Evolutionary conservation across 495 filamentous ascomycete genomes (phyloP).

Genomic region (Evernia prunastri): DNA sequence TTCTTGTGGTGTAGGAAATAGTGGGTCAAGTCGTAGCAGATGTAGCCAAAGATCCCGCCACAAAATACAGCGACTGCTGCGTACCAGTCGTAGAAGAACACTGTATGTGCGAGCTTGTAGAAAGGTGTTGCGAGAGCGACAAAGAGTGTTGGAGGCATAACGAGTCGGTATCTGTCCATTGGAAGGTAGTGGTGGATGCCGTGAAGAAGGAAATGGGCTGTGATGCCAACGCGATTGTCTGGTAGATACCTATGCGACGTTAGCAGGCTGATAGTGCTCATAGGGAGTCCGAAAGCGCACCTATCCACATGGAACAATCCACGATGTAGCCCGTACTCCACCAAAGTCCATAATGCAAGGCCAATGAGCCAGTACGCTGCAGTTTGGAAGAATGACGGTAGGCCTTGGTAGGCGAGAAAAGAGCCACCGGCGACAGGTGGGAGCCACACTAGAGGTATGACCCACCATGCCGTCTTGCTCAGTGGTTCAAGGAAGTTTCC

Average conservation of each 20-base stretch:
- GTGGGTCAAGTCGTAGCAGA: constrained; percentile 95
- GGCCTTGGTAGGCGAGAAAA: constrained; percentile 55
- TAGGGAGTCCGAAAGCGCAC: constrained; percentile 43
- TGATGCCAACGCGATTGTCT: constrained; percentile 84
- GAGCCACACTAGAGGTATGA: constrained; percentile 81
- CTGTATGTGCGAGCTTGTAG: constrained; percentile 80
- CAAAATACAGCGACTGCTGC: constrained; percentile 70
- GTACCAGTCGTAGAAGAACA: constrained; percentile 84
- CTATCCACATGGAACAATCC: constrained; percentile 91
- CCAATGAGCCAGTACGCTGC: constrained; percentile 58
- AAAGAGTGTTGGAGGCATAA: constrained; percentile 95
- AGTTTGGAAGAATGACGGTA: constrained; percentile 40
- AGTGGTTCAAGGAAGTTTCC: constrained; percentile 97
- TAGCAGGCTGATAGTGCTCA: not conserved
- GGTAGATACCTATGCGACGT: constrained; percentile 62
- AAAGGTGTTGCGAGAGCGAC: constrained; percentile 78
- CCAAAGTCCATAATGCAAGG: constrained; percentile 73
- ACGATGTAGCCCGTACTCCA: constrained; percentile 87
- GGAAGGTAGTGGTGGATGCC: constrained; percentile 98
- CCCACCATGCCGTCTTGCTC: constrained; percentile 87
- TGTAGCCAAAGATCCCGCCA: constrained; percentile 91
- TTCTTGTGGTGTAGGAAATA: constrained; percentile 99
- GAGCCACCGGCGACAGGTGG: constrained; percentile 71
- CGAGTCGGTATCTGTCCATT: constrained; percentile 94
- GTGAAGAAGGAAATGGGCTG: constrained; percentile 87